Conservation (phyloP, 2,329 filamentous ascomycete genomes). For the Plectosphaerella plurivora region DNA sequence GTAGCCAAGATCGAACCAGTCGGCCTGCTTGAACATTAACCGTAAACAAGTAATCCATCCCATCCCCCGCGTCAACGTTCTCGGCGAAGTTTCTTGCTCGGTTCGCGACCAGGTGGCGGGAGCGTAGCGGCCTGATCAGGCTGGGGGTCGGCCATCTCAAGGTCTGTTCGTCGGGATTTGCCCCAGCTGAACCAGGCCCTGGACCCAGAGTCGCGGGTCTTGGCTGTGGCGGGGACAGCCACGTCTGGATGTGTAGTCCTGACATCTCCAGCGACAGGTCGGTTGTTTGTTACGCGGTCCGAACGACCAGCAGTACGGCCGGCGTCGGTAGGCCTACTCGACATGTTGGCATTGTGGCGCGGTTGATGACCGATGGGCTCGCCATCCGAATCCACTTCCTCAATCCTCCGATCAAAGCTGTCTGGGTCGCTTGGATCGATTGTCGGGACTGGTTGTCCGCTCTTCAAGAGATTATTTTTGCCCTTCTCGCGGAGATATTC, state of each 20-base stretch:
- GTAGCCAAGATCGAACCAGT: too few relatives aligned
- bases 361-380: not conserved
- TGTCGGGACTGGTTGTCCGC: slow-evolving; percentile 40
- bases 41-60: not conserved
- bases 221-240: not conserved
- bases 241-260: too few relatives aligned
- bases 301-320: not conserved
- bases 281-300: not conserved
- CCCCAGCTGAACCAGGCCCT: not conserved
- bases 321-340: slow-evolving; percentile 9
- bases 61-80: not conserved
- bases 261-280: too few relatives aligned
- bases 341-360: slow-evolving; percentile 14
- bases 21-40: too few relatives aligned
- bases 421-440: slow-evolving; percentile 49
- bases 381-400: not conserved
- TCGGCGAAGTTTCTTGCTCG: not conserved
- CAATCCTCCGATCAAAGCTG: slow-evolving; percentile 40
- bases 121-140: too few relatives aligned
- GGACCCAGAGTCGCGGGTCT: not conserved
- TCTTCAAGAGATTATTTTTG: slow-evolving; percentile 46
- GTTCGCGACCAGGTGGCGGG: not conserved
- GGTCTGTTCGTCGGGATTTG: not conserved
- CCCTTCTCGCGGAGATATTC: slow-evolving; percentile 65
- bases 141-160: too few relatives aligned